Base-by-base conservation (phyloP, 768 basidiomycete species). In the Serendipita sp. region DNA sequence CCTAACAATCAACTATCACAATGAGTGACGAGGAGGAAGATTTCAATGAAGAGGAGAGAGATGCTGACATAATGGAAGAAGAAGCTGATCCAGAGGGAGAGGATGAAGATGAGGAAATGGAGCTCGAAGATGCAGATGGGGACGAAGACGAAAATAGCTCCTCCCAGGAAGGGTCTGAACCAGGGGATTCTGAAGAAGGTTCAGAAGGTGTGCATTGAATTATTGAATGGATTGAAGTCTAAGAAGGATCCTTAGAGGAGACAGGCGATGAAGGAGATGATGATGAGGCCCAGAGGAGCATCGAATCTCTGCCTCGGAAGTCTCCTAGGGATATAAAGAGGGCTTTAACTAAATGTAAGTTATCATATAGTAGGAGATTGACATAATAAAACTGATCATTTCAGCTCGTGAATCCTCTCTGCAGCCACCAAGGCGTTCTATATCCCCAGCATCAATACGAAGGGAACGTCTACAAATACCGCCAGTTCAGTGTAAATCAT, bases 41-140 rank as follows among this genome's bases (percentile, higher is more conserved):
- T 7, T 77, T 70, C 34, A 78, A 79, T 22, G 74, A 74, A 2
- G 82, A 82, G 16, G 76, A 79, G 3, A 38, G 38, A 38, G 38
- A 38, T 14, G 82, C 81, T 62, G 83, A 84, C 33, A 84, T 83
- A 60, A 75, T 80, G 44, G 83, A 83, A 24, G 79, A 80, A 11
- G 67, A 71, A 26, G 77, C 76, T 31, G 72, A 71, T 30, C 67
- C 65, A 26, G 70, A 63, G 33, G 64, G 66, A n/a, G 70, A 68
- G 17, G 68, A 48, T 11, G 69, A 66, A n/a, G 67, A 67, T 16
- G 67, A 66, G 2, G 69, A 69, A 17, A 65, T 62, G 31, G 60
- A 66, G 2, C 33, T 33, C 42, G 50, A 62, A 41, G 64, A 63
- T 14, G 66, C 51, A 13, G 66, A 66, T 5, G 66, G 64, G 2